Evolutionary conservation across 2,329 filamentous ascomycete species (phyloP).

Genomic region (Byssoonygena ceratinophila): DNA sequence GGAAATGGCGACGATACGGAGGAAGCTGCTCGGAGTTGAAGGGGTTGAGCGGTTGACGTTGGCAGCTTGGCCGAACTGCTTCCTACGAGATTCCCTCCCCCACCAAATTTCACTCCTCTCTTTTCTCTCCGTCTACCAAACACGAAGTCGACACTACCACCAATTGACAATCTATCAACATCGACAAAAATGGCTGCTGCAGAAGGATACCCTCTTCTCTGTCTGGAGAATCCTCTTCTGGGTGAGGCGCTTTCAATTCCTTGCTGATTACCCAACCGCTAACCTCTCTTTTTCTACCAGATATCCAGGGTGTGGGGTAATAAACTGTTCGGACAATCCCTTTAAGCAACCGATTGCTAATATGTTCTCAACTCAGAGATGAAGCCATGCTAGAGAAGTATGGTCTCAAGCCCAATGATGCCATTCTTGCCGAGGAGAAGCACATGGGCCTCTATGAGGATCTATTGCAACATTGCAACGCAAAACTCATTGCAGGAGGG

Average conservation of each 20-base stretch:
- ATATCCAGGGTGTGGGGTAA: slow-evolving; percentile 76
- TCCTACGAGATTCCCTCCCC: slow-evolving; percentile 5
- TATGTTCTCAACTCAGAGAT: slow-evolving; percentile 47
- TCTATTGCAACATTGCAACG: slow-evolving; percentile 79
- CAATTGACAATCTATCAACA: slow-evolving; percentile 8
- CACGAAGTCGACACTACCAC: slow-evolving; percentile 12
- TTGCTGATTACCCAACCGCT: slow-evolving; percentile 15
- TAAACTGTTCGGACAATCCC: slow-evolving; percentile 20
- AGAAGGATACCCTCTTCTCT: slow-evolving; percentile 80
- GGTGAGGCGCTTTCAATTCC: slow-evolving; percentile 45
- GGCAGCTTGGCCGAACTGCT: background rate
- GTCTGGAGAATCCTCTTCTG: slow-evolving; percentile 93
- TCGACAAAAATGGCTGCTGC: slow-evolving; percentile 54
- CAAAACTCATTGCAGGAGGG: slow-evolving; percentile 89
- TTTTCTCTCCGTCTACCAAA: slow-evolving; percentile 1
- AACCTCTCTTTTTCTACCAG: slow-evolving; percentile 41
- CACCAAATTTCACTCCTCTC: slow-evolving; percentile 5
- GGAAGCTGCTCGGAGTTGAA: background rate
- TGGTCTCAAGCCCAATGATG: slow-evolving; percentile 86
- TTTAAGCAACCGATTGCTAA: slow-evolving; percentile 21
- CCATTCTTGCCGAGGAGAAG: slow-evolving; percentile 88
- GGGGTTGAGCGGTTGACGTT: background rate
- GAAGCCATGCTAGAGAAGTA: slow-evolving; percentile 85
- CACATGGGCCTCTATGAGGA: slow-evolving; percentile 88
- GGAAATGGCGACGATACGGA: background rate